Conservation (phyloP, 2,329 filamentous ascomycete genomes). For the Monosporascus sp. region DNA sequence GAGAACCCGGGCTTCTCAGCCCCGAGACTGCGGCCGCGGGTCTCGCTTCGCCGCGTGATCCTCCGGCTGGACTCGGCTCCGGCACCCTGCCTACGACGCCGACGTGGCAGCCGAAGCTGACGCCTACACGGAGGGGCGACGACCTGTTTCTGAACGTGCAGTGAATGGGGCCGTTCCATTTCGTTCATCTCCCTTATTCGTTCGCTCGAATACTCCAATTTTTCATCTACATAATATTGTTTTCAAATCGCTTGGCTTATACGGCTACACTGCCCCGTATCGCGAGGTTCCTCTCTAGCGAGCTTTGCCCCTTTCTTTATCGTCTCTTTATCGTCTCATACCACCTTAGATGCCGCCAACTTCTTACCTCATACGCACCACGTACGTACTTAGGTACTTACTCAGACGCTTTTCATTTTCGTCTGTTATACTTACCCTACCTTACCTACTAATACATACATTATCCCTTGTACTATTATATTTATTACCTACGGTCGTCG, state of each 20-base stretch:
- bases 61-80: background rate
- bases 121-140: conserved; percentile 60
- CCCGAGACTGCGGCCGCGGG: conserved; percentile 11
- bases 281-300: background rate
- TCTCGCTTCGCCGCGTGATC: conserved; percentile 13
- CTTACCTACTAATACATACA: background rate
- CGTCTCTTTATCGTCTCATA: too few relatives aligned
- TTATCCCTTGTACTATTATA: background rate
- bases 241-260: background rate
- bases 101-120: conserved; percentile 59
- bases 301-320: too few relatives aligned
- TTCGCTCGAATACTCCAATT: background rate
- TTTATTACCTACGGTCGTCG: background rate
- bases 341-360: background rate
- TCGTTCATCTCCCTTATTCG: background rate
- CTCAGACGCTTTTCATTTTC: background rate
- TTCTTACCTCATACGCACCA: background rate
- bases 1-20: conserved; percentile 11
- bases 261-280: background rate
- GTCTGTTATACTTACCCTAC: background rate
- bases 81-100: conserved; percentile 41
- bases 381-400: background rate
- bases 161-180: conserved; percentile 18
- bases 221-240: background rate
- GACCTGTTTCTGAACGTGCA: conserved; percentile 57